Conservation (phyloP, 768 basidiomycete genomes). For the Tephrocybe sp. region DNA sequence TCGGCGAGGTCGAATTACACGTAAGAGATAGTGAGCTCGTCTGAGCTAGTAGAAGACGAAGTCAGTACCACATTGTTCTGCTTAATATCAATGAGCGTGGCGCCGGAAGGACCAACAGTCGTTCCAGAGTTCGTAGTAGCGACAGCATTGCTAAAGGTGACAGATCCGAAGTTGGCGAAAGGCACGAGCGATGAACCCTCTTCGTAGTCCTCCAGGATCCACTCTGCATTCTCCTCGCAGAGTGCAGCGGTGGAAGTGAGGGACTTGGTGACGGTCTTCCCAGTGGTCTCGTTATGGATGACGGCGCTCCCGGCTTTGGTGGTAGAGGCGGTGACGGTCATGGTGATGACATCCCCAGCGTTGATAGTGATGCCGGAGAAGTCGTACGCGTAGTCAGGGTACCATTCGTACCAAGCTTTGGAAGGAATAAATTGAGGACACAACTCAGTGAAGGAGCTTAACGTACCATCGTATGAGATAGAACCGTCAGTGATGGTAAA, state of each 20-base stretch:
- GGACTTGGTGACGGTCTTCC: conserved; percentile 23
- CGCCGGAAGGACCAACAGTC: conserved; percentile 23
- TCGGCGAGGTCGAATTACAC: no score
- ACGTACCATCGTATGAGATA: conserved; percentile 5
- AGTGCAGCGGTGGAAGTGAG: conserved; percentile 28
- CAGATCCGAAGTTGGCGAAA: conserved; percentile 37
- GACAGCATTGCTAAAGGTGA: conserved; percentile 33
- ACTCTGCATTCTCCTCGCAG: conserved; percentile 36
- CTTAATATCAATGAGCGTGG: conserved; percentile 35
- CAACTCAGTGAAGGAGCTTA: neutral
- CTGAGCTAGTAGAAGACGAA: conserved; percentile 21
- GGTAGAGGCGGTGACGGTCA: conserved; percentile 29
- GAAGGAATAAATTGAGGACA: neutral
- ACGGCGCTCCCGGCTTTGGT: conserved; percentile 28
- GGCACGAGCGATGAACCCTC: conserved; percentile 27
- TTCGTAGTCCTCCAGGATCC: conserved; percentile 39
- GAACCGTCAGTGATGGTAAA: conserved; percentile 2
- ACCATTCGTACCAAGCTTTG: conserved; percentile 33
- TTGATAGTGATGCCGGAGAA: conserved; percentile 28
- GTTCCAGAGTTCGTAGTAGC: conserved; percentile 26
- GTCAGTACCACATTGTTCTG: conserved; percentile 31
- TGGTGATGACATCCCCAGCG: conserved; percentile 27
- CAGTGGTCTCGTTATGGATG: conserved; percentile 15
- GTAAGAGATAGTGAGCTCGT: conserved; percentile 25
- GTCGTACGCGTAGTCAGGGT: conserved; percentile 30